Conservation (phyloP, 768 basidiomycete species). For the Termitomyces heimii region DNA sequence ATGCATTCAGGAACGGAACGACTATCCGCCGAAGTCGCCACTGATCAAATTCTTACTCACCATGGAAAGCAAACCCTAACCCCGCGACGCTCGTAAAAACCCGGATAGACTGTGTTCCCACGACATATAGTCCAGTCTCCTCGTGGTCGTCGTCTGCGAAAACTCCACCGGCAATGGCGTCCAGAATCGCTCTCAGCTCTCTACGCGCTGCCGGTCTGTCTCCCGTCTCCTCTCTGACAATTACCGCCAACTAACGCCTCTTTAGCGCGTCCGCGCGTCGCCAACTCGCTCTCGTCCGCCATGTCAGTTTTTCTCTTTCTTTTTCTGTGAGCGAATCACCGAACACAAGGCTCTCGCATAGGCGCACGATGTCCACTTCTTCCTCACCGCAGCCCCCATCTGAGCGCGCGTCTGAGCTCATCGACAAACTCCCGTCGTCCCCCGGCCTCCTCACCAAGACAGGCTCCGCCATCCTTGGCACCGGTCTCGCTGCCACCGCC, state of each 20-base stretch:
- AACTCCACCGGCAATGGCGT: constrained; percentile 44
- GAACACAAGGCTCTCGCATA: constrained; percentile 17
- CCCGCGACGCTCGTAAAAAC: constrained; percentile 29
- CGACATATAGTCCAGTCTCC: constrained; percentile 14
- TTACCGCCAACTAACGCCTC: not conserved
- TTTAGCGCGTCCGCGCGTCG: constrained; percentile 50
- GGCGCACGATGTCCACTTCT: constrained; percentile 60
- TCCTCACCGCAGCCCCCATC: constrained; percentile 60
- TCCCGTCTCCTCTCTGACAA: no score
- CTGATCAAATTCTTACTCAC: no score
- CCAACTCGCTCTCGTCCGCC: constrained; percentile 27
- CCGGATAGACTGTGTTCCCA: constrained; percentile 30
- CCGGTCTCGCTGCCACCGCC: constrained; percentile 82
- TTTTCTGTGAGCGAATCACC: not conserved
- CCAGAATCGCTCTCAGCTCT: constrained; percentile 64
- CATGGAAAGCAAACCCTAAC: constrained; percentile 21
- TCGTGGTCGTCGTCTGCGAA: constrained; percentile 24
- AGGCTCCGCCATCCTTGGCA: constrained; percentile 85
- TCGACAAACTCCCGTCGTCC: constrained; percentile 82
- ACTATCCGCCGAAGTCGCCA: no score
- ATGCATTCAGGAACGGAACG: no score
- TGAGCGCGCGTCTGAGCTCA: constrained; percentile 85
- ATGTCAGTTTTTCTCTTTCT: constrained; percentile 36
- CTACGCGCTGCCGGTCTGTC: constrained; percentile 54
- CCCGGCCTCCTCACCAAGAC: constrained; percentile 93